Percentiles rank a stretch among this genome's conserved stretches.
These are phyloP conservation scores for Phialemoniopsis sp. DNA, from an alignment of 2,329 filamentous ascomycete species.

Conservation along the genomic window DNA sequence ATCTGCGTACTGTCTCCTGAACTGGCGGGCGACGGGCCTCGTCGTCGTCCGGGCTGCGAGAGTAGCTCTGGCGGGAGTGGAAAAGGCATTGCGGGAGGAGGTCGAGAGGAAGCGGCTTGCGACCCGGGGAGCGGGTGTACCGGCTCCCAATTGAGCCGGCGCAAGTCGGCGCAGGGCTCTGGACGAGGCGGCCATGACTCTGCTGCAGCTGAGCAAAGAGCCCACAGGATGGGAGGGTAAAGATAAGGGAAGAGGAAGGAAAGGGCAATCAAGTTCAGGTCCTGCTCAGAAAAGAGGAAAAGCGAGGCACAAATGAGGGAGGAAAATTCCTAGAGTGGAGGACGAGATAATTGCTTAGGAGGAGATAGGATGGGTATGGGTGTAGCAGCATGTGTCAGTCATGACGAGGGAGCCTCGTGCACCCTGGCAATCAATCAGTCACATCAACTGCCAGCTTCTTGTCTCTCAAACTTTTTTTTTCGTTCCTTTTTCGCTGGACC, in stretches of 20 bases:
- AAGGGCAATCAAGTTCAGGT: too few relatives aligned
- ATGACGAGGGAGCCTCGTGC: too few relatives aligned
- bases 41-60: background rate
- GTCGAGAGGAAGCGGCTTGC: conserved; percentile 19
- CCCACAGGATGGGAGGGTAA: conserved; percentile 15
- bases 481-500: too few relatives aligned
- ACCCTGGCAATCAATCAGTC: too few relatives aligned
- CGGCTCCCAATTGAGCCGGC: conserved; percentile 15
- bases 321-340: too few relatives aligned
- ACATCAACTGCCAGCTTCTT: too few relatives aligned
- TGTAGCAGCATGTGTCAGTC: too few relatives aligned
- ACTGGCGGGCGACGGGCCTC: conserved; percentile 13
- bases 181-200: conserved; percentile 24
- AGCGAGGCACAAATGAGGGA: background rate
- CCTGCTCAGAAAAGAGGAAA: too few relatives aligned
- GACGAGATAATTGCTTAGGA: too few relatives aligned
- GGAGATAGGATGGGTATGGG: too few relatives aligned
- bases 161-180: conserved; percentile 25
- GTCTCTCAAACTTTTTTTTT: too few relatives aligned
- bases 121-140: conserved; percentile 9
- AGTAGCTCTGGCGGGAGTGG: conserved; percentile 10
- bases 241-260: background rate
- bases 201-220: background rate
- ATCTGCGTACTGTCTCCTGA: conserved; percentile 20
- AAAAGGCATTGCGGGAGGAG: conserved; percentile 12